Evolutionary conservation across 306 rosid species (phyloP).

Genomic region (Parietaria judaica): DNA sequence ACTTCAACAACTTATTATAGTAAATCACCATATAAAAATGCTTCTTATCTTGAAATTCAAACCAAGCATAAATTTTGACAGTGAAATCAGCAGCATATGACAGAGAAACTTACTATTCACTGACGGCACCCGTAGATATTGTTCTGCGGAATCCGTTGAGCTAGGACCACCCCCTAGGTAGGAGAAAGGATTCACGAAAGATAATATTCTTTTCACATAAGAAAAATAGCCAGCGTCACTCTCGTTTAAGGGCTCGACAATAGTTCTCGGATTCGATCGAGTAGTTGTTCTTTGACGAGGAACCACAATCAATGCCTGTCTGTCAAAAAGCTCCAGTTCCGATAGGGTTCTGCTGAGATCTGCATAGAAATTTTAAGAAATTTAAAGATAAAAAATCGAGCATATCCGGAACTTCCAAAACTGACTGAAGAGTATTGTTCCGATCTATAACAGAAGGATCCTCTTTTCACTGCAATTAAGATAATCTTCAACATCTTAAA

Average conservation of each 20-base stretch:
- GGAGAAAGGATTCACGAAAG: slow-evolving; percentile 48
- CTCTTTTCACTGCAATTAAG: no score
- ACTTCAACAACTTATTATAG: no score
- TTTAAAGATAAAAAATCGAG: no score
- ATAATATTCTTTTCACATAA: slow-evolving; percentile 27
- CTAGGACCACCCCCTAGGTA: slow-evolving; percentile 38
- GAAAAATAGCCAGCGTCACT: slow-evolving; percentile 35
- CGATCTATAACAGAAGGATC: no score
- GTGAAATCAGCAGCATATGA: background rate
- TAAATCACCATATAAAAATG: no score
- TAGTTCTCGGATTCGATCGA: slow-evolving; percentile 12
- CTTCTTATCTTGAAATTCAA: no score
- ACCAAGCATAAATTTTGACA: no score
- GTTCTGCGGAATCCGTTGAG: slow-evolving; percentile 28
- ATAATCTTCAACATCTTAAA: no score
- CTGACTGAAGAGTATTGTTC: no score
- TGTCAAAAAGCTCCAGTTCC: slow-evolving; percentile 40
- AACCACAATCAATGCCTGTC: slow-evolving; percentile 50
- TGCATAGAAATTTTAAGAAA: slow-evolving; percentile 11
- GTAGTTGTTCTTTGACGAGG: slow-evolving; percentile 24
- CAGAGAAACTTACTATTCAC: slow-evolving; percentile 35
- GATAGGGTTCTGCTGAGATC: slow-evolving; percentile 38
- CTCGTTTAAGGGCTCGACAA: slow-evolving; percentile 24
- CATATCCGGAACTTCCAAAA: no score
- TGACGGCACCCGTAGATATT: slow-evolving; percentile 26